These are phyloP conservation scores for Xylaria sp. DNA, from an alignment of 2,329 filamentous ascomycete genomes.

Conservation along the genomic window DNA sequence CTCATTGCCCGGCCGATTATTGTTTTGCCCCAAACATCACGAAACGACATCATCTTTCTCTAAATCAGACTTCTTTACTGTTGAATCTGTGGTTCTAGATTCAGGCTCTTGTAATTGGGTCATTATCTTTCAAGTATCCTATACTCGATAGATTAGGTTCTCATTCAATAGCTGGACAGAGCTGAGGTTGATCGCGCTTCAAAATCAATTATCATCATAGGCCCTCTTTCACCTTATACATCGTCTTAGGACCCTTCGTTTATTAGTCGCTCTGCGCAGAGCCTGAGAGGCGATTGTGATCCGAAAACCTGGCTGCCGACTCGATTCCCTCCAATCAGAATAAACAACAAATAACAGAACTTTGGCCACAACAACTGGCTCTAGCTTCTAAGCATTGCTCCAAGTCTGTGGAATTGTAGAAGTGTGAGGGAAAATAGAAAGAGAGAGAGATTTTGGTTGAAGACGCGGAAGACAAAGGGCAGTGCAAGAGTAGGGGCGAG, in stretches of 20 bases:
- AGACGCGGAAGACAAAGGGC: constrained; percentile 7
- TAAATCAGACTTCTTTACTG: constrained; percentile 1
- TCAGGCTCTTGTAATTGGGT: constrained; percentile 11
- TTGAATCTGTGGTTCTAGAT: constrained; percentile 14
- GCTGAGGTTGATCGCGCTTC: constrained; percentile 17
- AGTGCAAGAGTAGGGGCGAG: constrained; percentile 20
- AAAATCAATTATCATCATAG: constrained; percentile 19
- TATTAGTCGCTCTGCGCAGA: constrained; percentile 10
- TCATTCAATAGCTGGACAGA: constrained; percentile 18
- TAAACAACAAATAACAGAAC: constrained; percentile 5
- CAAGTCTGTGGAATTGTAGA: not conserved
- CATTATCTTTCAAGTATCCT: constrained; percentile 23
- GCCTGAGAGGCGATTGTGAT: not conserved
- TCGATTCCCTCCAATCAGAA: constrained; percentile 21
- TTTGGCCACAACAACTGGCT: not conserved
- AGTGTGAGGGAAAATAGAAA: not conserved
- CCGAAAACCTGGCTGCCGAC: not conserved
- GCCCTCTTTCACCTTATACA: constrained; percentile 11
- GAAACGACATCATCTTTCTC: constrained; percentile 9
- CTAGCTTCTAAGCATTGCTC: constrained; percentile 4
- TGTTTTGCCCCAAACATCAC: constrained; percentile 32
- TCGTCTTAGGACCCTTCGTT: not conserved
- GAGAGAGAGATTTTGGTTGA: not conserved
- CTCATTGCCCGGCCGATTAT: constrained; percentile 32
- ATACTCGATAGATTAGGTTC: constrained; percentile 30